Evolutionary conservation across 2,329 filamentous ascomycete species (phyloP), one percentile per base, ranked within the genome.

Genomic region (Aspergillus candidus): DNA sequence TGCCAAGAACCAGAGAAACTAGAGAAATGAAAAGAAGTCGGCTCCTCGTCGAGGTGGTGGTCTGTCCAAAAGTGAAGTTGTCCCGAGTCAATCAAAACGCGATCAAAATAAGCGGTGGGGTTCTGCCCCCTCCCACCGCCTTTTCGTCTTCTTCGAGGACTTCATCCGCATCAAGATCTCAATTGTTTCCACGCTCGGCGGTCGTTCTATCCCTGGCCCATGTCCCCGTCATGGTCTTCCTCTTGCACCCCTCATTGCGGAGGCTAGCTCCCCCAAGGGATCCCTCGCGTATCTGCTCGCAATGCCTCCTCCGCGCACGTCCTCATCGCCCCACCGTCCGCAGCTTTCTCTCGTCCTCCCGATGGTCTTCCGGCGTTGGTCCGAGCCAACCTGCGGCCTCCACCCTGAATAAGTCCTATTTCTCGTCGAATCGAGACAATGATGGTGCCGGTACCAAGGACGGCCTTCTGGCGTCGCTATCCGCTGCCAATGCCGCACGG

Each of bases 331-430:
- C 54, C 46, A 47, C 52, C 27, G 48, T 56, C 43, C 61, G 63
- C 50, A 56, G 55, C 39, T 67, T 68, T 49, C 41, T 56, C 32
- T 55, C 55, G 15, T 62, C 64, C 12, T 55, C 59, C 31, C 51
- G 57, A 42, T 52, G 61, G 32, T 60, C 54, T 34, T 65, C 57
- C 27, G 56, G 57, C 35, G 51, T 55, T 46, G 51, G 59, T 37
- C 57, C 58, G 38, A 47, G 54, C 22, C 58, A 59, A 38, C 46
- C 56, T 5, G 38, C 58, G 13, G 57, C 60, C 1, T 49, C 57
- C 10, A 42, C 56, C 10, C 46, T 69, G 11, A 56, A 66, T 32
- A 67, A 64, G 50, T 54, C 65, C 15, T 70, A 69, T 50, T 70
- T 70, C 43, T 67, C 63, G n/a, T 55, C 64, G 10, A 61, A 68